Conservation (phyloP, 345 rosid genomes). For the Citrus inodora region DNA sequence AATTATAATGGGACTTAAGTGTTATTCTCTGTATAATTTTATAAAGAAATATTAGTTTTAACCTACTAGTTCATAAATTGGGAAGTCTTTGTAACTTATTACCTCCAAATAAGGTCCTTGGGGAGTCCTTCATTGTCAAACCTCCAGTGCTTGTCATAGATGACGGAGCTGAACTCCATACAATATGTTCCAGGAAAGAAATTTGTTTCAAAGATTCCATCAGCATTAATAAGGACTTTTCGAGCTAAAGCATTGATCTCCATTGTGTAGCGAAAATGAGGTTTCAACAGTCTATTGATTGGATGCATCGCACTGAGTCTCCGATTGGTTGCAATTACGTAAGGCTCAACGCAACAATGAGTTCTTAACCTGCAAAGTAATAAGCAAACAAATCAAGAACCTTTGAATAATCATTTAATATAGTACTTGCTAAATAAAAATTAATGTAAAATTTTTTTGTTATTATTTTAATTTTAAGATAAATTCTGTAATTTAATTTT, state of each 20-base stretch:
- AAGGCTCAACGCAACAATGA: constrained; percentile 65
- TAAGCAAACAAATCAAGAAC: constrained; percentile 17
- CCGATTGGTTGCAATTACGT: constrained; percentile 62
- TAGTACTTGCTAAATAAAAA: too few relatives aligned
- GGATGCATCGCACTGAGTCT: constrained; percentile 77
- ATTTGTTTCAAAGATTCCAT: constrained; percentile 59
- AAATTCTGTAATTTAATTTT: too few relatives aligned
- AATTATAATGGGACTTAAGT: too few relatives aligned
- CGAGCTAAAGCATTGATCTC: constrained; percentile 77
- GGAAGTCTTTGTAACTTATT: too few relatives aligned
- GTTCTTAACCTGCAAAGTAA: constrained; percentile 55
- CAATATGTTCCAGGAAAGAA: constrained; percentile 54
- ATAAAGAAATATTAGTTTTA: too few relatives aligned
- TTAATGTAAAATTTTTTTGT: too few relatives aligned
- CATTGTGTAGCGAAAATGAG: constrained; percentile 80
- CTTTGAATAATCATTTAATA: too few relatives aligned
- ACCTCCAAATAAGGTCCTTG: constrained; percentile 34
- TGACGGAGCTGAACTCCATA: constrained; percentile 50
- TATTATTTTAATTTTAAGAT: too few relatives aligned
- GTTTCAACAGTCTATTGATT: constrained; percentile 51
- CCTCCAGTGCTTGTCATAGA: constrained; percentile 49
- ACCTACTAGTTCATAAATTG: too few relatives aligned
- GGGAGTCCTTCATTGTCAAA: constrained; percentile 59
- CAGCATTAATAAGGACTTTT: constrained; percentile 43
- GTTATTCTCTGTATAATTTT: too few relatives aligned